Evolutionary conservation across 2,329 filamentous ascomycete species (phyloP), one percentile per base, ranked within the genome.

Genomic region (Catunica adiposa): DNA sequence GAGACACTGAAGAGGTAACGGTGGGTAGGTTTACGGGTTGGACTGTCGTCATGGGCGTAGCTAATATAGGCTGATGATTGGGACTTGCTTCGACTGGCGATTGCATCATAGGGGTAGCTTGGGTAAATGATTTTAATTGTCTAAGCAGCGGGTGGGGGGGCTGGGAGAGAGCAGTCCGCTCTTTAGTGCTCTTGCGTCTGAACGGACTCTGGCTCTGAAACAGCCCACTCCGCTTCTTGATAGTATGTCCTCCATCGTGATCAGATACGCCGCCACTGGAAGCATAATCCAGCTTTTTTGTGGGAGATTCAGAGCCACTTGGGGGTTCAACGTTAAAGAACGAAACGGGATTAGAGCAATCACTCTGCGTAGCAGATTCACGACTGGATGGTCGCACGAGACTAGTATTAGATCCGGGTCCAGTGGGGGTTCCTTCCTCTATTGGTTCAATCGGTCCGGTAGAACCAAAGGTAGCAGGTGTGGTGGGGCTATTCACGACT

Each of bases 191-290:
- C 78, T 94, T 95, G 56, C 90, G 80, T 31, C 89, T 78, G 72
- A 98, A 98, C 0, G 90, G 90, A 61, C 86, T 90, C 64, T 90
- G 86, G 62, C 88, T 89, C 66, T 89, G 87, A 71, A 98, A 94
- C 69, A 97, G 96, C 0, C 86, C 85, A 59, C 86, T 94, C 70
- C 78, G 82, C 67, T 80, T 80, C 69, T 82, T 82, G 54, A 76
- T 74, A 15, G 88, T 72, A 50, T 80, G 76, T 64, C 29, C 29
- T 34, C 83, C 87, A 14, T 87, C 82, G 64, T 83, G 87, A 15
- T 87, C 82, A 11, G 79, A 75, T 9, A 70, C 73, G 46, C 71
- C 67, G 1, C 70, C 70, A 3, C 75, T 69, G 17, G 70, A 66
- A 3, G 68, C 72, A 60, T 72, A 70, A 46, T 37, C 34, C 29